phyloP scores from a whole-genome alignment of 768 basidiomycete genomes.

The Podaxis sp. region DNA sequence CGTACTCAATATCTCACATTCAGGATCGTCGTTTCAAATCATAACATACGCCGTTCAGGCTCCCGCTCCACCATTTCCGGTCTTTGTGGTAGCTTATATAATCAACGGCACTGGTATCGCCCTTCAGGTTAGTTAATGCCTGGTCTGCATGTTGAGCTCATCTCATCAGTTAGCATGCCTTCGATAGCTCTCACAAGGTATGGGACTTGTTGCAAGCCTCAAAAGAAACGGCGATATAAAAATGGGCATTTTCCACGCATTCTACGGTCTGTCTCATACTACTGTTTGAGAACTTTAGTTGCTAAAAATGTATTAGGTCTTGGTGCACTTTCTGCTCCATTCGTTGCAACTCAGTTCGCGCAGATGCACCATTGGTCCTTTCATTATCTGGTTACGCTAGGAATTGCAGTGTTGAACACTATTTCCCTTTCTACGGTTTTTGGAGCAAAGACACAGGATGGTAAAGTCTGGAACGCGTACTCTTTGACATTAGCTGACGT shows the following conservation, averaged over 20 bases:
- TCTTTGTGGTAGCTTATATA: slow-evolving; percentile 48
- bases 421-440: slow-evolving; percentile 57
- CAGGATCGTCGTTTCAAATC: slow-evolving; percentile 54
- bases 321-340: slow-evolving; percentile 67
- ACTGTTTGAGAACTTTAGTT: slow-evolving; percentile 9
- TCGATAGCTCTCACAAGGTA: slow-evolving; percentile 52
- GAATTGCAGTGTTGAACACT: slow-evolving; percentile 59
- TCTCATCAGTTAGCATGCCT: background rate
- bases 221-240: slow-evolving; percentile 55
- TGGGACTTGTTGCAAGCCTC: slow-evolving; percentile 64
- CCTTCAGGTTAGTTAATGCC: slow-evolving; percentile 38
- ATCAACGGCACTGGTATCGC: slow-evolving; percentile 45
- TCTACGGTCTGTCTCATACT: slow-evolving; percentile 46
- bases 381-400: slow-evolving; percentile 72
- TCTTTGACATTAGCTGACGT: slow-evolving; percentile 6
- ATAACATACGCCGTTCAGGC: slow-evolving; percentile 53
- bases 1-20: slow-evolving; percentile 21
- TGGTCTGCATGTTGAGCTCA: background rate
- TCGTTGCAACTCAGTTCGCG: slow-evolving; percentile 83
- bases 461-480: slow-evolving; percentile 29
- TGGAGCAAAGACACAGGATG: slow-evolving; percentile 67
- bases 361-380: slow-evolving; percentile 68
- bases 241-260: slow-evolving; percentile 69
- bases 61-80: slow-evolving; percentile 62
- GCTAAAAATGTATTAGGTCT: slow-evolving; percentile 40